Evolutionary conservation across 208 protist species (phyloP).

Genomic region (Herpetomonas samuelpessoai): DNA sequence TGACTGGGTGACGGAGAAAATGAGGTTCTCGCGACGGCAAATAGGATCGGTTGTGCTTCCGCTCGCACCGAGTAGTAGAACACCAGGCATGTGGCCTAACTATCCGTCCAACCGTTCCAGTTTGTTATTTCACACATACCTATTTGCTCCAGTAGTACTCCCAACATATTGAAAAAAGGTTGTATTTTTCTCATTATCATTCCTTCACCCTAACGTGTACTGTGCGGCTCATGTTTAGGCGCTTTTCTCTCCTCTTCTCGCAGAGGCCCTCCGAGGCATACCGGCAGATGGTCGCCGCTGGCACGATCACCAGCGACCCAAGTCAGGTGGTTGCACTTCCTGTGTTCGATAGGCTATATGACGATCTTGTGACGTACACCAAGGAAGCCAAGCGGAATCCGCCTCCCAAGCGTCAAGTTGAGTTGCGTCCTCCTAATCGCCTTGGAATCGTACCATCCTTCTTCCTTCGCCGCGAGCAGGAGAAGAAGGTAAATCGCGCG

Average conservation of each 20-base stretch:
- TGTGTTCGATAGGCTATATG: conserved; percentile 79
- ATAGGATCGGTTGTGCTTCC: too few species aligned
- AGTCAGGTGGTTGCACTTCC: conserved; percentile 62
- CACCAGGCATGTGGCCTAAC: background rate
- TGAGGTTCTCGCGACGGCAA: too few species aligned
- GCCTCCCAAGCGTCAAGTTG: conserved; percentile 49
- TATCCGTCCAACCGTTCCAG: conserved; percentile 3
- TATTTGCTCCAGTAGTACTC: background rate
- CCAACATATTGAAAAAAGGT: background rate
- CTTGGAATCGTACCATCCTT: conserved; percentile 76
- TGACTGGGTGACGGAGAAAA: too few species aligned
- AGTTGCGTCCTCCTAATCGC: conserved; percentile 80
- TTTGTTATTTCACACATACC: conserved; percentile 8
- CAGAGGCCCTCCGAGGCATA: conserved; percentile 62
- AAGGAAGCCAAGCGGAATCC: conserved; percentile 27
- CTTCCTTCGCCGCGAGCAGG: conserved; percentile 70
- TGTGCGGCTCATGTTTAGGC: conserved; percentile 47
- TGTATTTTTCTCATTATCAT: conserved; percentile 7
- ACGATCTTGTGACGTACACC: conserved; percentile 62
- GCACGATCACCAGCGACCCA: conserved; percentile 53
- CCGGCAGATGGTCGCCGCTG: conserved; percentile 32
- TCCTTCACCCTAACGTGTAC: conserved; percentile 6
- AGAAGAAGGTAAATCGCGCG: conserved; percentile 64
- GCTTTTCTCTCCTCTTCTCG: conserved; percentile 24
- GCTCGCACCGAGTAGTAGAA: too few species aligned